Evolutionary conservation across 345 rosid species (phyloP), one percentile per base, ranked within the genome.

Genomic region (Euphorbia tirucalli): DNA sequence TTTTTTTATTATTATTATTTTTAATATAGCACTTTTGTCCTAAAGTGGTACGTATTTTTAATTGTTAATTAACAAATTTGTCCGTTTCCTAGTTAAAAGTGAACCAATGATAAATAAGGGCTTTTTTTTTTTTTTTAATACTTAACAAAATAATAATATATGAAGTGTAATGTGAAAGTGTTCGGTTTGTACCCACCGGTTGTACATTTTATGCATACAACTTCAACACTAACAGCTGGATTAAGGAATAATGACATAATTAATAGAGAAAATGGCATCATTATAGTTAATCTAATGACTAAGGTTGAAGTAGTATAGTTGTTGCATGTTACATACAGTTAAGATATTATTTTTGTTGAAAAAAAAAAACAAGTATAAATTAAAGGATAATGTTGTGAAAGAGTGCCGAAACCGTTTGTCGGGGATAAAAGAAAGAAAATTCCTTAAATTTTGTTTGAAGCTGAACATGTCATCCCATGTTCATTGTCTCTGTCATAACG

Each of bases 391-490:
- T 41, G 44, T 49, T 68, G 69, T 48, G 62, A 62, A 55, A 77
- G 77, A 69, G 81, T 56, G 79, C 77, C 67, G 75, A 81, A 74
- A 61, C 78, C 48, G 71, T 46, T 73, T 75, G 82, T 69, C 64
- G 75, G 74, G 68, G 71, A 58, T 9, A n/a, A 22, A 68, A 25
- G n/a, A 61, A 27, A 75, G 19, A 60, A 16, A 74, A 56, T 61
- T 49, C 69, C 19, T 55, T 14, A 37, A 24, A 6, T n/a, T n/a
- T n/a, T n/a, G n/a, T n/a, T n/a, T n/a, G 9, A 55, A 50, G 30
- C 63, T 35, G 11, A 75, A 70, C 64, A 75, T 78, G 54, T 65
- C 80, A 75, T 64, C n/a, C 86, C 86, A 75, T 71, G 86, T 81
- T 79, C 88, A 68, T 75, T 69, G 83, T 77, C 77, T 27, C 39